Conservation (phyloP, 441 rosid genomes). For the Lepidium campestre region DNA sequence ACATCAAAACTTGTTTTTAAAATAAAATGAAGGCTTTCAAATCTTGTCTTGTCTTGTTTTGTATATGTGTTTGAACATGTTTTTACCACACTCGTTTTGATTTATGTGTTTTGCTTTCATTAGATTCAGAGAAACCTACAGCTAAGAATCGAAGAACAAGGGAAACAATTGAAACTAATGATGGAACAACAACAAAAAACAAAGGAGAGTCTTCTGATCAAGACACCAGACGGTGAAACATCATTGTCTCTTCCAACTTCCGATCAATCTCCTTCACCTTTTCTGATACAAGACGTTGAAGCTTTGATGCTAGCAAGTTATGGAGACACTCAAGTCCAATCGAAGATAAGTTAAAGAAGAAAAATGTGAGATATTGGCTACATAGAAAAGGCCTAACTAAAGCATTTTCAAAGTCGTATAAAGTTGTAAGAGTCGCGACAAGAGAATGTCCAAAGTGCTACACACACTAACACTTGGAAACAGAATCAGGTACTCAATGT, state of each 20-base stretch:
- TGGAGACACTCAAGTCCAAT: conserved; percentile 38
- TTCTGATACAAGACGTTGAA: conserved; percentile 37
- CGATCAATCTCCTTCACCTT: conserved; percentile 16
- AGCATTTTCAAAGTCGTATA: conserved; percentile 18
- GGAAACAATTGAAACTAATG: conserved; percentile 66
- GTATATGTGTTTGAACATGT: too few relatives aligned
- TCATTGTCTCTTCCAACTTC: conserved; percentile 5
- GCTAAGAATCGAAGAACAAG: conserved; percentile 79
- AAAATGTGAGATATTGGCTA: conserved; percentile 5
- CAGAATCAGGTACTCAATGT: conserved; percentile 20
- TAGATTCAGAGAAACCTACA: conserved; percentile 81
- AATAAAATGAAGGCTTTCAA: neutral
- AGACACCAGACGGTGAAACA: conserved; percentile 25
- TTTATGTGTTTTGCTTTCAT: neutral
- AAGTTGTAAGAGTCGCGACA: conserved; percentile 23
- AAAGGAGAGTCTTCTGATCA: conserved; percentile 31
- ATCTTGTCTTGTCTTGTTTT: too few relatives aligned
- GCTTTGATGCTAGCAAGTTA: conserved; percentile 38
- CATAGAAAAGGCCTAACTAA: conserved; percentile 1
- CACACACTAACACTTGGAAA: conserved; percentile 16
- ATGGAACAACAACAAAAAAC: conserved; percentile 70
- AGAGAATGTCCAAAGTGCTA: conserved; percentile 28
- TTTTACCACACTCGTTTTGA: neutral
- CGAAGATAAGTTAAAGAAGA: conserved; percentile 51
- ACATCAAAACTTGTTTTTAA: neutral